Percentiles rank a stretch among this genome's conserved stretches.
These are phyloP conservation scores for Stephania japonica DNA, from an alignment of 164 flowering plant species.

Conservation along the genomic window DNA sequence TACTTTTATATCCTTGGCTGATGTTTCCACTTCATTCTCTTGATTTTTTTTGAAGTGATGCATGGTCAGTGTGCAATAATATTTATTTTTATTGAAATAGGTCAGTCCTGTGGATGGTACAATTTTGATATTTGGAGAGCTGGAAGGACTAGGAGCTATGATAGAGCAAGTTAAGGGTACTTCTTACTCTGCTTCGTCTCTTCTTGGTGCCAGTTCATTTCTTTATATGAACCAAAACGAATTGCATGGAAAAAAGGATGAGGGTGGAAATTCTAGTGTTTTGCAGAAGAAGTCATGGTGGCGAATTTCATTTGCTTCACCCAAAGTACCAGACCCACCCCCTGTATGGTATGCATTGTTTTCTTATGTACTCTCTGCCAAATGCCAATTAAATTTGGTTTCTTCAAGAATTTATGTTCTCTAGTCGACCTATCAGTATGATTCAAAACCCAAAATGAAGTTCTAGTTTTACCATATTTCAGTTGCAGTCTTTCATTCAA, in stretches of 20 bases:
- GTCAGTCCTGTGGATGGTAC: constrained; percentile 96
- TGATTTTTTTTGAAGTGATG: neutral
- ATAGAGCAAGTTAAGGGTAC: constrained; percentile 97
- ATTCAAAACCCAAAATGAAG: neutral
- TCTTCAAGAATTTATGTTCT: too few species aligned
- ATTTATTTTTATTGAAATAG: constrained; percentile 29
- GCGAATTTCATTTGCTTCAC: constrained; percentile 84
- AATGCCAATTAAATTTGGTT: neutral
- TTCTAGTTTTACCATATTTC: too few species aligned
- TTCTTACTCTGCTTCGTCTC: constrained; percentile 76
- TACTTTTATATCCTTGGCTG: constrained; percentile 17
- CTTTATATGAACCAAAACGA: constrained; percentile 40
- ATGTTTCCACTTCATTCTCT: neutral
- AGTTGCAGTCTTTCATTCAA: too few species aligned
- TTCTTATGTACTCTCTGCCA: constrained; percentile 2
- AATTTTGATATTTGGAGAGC: constrained; percentile 78
- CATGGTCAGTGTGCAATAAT: neutral
- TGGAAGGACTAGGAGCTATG: constrained; percentile 69
- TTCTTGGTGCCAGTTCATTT: constrained; percentile 70
- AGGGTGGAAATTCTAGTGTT: constrained; percentile 21
- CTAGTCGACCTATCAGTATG: neutral
- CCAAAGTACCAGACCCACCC: constrained; percentile 49
- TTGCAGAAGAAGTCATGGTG: constrained; percentile 66
- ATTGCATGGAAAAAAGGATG: constrained; percentile 23
- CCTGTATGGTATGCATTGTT: constrained; percentile 46